Base-by-base conservation (phyloP, 176 grass and related monocot species). In the Oryza nivara region DNA sequence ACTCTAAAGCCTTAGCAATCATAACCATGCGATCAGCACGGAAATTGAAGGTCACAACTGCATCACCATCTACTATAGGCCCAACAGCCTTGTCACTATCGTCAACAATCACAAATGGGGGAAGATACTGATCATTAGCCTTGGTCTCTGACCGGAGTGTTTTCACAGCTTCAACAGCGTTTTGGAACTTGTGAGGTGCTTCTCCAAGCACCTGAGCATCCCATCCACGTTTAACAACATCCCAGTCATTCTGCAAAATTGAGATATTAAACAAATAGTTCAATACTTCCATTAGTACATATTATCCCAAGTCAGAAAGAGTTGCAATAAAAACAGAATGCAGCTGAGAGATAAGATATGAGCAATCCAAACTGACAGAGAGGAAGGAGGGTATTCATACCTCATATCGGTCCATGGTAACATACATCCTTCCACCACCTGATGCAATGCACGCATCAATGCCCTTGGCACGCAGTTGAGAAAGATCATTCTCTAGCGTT, bases 341-440 rank as follows among this genome's bases (percentile, higher is more conserved):
- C 40, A 41, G 40, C 40, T 41, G 40, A 58, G 54, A 20, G 7
- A 7, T 52, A 58, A 58, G 5, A 58, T 58, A 7, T 58, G 54
- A 58, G 54, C 19, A 3, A 58, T n/a, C 19, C 54, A 63, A 63
- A 63, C n/a, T 7, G 9, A 63, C n/a, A 11, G n/a, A 63, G 58
- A 63, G 20, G 9, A 22, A 22, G 56, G 58, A 63, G n/a, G 32
- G n/a, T 48, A n/a, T 48, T 3, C n/a, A 30, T 85, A 99, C 96
- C 96, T 99, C 96, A 26, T 99, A 99, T 11, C 96, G 96, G 79
- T 99, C 96, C 96, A 99, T 99, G 75, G 91, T 96, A 83, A 99
- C 96, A 19, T 99, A 86, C 96, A 99, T 99, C 65, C 96, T 92
- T 85, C 96, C 96, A 86, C 96, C 96, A 77, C 96, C 93, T 76